A percentile compares a stretch with the other conserved stretches of the same genome.
phyloP scores from a whole-genome alignment of 2,329 filamentous ascomycete species.

The Penicillium crustosum region DNA sequence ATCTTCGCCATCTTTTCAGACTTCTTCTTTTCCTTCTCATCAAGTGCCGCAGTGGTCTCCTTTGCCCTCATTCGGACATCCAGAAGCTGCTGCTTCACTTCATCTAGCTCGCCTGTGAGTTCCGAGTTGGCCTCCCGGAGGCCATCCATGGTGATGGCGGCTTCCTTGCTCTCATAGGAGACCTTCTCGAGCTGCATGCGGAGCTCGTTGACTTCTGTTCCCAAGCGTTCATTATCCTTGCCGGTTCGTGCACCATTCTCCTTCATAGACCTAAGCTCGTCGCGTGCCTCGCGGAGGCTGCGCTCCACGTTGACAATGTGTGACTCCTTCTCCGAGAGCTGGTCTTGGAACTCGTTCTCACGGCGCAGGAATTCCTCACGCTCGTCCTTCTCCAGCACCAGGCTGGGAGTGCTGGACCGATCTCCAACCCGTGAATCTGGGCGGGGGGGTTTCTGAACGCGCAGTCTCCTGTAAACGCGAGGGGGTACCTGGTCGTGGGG shows the following conservation, averaged over 20 bases:
- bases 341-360: conserved; percentile 96
- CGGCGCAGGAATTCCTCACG: conserved; percentile 91
- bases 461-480: conserved; percentile 46
- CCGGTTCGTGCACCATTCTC: conserved; percentile 79
- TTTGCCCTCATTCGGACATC: conserved; percentile 96
- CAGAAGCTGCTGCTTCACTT: conserved; percentile 91
- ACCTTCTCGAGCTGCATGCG: conserved; percentile 97
- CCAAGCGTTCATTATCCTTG: conserved; percentile 87
- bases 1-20: conserved; percentile 99
- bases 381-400: conserved; percentile 92
- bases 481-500: conserved; percentile 44
- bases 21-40: conserved; percentile 99
- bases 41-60: conserved; percentile 82
- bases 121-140: conserved; percentile 94
- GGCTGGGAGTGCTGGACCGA: conserved; percentile 79
- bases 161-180: conserved; percentile 94
- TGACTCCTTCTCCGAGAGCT: conserved; percentile 88
- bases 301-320: conserved; percentile 77
- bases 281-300: conserved; percentile 75
- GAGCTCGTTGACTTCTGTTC: conserved; percentile 82
- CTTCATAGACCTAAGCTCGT: conserved; percentile 81
- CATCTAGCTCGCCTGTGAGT: conserved; percentile 86
- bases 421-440: conserved; percentile 71
- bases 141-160: conserved; percentile 94
- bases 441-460: conserved; percentile 60